phyloP scores from a whole-genome alignment of 345 rosid species.

The Acer yangbiense region DNA sequence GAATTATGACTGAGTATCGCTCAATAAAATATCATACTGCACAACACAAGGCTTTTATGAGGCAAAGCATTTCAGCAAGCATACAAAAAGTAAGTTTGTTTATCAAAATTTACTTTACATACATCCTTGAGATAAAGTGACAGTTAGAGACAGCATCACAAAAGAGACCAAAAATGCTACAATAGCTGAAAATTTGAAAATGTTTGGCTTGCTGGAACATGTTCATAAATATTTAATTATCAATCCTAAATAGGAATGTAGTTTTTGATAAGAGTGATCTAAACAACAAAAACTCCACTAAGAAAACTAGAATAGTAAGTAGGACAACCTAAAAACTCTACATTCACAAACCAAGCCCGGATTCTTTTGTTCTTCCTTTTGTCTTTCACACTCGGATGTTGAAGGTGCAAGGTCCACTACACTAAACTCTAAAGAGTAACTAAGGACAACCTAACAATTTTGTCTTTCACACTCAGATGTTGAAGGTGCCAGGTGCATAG shows the following conservation, averaged over 20 bases:
- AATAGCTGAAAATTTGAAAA: neutral
- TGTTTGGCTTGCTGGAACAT: neutral
- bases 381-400: neutral
- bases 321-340: neutral
- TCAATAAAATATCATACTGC: conserved; percentile 81
- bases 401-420: conserved; percentile 4
- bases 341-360: neutral
- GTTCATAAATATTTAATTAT: neutral
- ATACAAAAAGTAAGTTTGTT: neutral
- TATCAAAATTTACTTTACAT: neutral
- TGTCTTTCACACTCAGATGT: neutral
- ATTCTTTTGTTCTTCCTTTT: neutral
- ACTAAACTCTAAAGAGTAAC: neutral
- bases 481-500: neutral
- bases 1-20: conserved; percentile 79
- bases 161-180: neutral
- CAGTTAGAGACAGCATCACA: neutral
- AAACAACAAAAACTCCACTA: neutral
- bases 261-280: neutral
- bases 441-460: neutral
- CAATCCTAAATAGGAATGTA: neutral
- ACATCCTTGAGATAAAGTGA: neutral
- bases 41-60: conserved; percentile 19
- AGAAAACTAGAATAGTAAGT: neutral
- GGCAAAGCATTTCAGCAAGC: conserved; percentile 4